These are phyloP conservation scores for Gynochthodes officinalis DNA, from an alignment of 257 asterid species.

Conservation along the genomic window DNA sequence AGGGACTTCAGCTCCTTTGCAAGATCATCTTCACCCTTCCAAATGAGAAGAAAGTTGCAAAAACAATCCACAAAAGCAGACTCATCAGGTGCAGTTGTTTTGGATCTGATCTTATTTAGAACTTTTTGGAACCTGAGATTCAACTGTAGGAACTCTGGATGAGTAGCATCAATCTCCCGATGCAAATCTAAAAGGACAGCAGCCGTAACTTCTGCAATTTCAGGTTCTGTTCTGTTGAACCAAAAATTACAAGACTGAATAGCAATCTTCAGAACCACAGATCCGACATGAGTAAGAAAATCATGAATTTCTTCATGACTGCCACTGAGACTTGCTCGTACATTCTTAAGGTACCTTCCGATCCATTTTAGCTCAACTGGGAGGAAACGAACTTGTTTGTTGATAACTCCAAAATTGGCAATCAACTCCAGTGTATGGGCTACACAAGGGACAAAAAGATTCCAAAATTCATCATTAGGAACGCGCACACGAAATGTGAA, in stretches of 20 bases:
- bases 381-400: too few species aligned
- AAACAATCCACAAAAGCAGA: not conserved
- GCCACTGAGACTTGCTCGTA: not conserved
- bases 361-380: not conserved
- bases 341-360: not conserved
- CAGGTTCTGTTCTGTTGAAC: not conserved
- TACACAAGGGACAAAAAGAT: too few species aligned
- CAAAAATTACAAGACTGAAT: not conserved
- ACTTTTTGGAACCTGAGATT: not conserved
- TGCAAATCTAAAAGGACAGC: not conserved
- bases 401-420: too few species aligned
- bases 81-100: too few species aligned
- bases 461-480: too few species aligned
- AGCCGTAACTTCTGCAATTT: not conserved
- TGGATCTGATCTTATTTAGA: not conserved
- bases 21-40: too few species aligned
- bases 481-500: too few species aligned
- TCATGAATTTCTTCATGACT: not conserved
- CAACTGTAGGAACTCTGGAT: conserved; percentile 1
- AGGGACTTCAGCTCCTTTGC: not conserved
- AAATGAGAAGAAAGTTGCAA: conserved; percentile 5
- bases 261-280: not conserved
- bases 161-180: not conserved
- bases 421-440: too few species aligned
- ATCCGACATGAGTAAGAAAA: conserved; percentile 1